Conservation (phyloP, 2,329 filamentous ascomycete genomes). For the Penicillium sp. region DNA sequence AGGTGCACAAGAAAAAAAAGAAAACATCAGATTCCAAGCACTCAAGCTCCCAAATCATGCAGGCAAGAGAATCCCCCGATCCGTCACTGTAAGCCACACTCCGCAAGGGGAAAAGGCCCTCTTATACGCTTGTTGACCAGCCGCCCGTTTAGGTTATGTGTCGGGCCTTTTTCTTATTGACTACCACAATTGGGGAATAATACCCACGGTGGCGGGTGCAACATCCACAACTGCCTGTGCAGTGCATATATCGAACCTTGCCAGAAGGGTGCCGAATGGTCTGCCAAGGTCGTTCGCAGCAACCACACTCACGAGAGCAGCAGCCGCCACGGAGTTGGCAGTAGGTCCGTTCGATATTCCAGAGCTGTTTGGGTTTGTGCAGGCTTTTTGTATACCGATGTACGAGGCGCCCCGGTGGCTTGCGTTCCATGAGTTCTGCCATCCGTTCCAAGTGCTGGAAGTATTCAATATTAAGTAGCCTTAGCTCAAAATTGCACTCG, state of each 20-base stretch:
- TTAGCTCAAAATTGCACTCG: background rate
- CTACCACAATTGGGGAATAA: background rate
- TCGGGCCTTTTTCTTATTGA: too few relatives aligned
- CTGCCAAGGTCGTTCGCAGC: background rate
- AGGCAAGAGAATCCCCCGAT: background rate
- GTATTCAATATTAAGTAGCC: background rate
- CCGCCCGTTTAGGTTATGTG: background rate
- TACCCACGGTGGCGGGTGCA: background rate
- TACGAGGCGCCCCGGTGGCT: background rate
- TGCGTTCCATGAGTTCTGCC: background rate
- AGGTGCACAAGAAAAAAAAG: background rate
- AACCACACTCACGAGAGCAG: background rate
- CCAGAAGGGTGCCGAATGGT: background rate
- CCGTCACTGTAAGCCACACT: too few relatives aligned
- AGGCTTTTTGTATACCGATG: background rate
- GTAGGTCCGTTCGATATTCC: background rate
- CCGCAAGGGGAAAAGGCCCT: background rate
- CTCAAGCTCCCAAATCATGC: background rate
- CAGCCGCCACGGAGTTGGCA: background rate
- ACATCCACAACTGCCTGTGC: background rate
- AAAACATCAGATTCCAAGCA: background rate
- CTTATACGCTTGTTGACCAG: background rate
- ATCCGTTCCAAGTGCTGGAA: background rate
- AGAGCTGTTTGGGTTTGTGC: background rate
- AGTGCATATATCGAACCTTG: background rate